Conservation (phyloP, 208 protist species). For the Angomonas deanei region DNA sequence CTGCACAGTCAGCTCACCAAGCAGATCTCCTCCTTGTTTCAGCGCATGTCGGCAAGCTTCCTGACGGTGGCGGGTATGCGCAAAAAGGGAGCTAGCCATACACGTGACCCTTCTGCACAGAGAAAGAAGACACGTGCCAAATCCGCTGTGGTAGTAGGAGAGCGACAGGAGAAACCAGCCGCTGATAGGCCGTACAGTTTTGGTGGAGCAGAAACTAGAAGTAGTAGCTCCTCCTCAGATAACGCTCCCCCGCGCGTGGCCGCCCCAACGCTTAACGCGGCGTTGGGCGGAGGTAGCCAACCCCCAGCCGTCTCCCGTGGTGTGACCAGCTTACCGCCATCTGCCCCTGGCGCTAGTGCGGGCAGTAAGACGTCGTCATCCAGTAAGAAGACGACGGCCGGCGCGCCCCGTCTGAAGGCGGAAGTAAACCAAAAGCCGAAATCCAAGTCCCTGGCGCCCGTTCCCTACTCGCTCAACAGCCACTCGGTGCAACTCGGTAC, state of each 20-base stretch:
- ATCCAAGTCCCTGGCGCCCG: conserved; percentile 4
- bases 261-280: too few species aligned
- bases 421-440: not conserved
- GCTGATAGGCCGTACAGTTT: not conserved
- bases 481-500: conserved; percentile 5
- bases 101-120: not conserved
- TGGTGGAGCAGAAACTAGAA: not conserved
- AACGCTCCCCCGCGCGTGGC: too few species aligned
- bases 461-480: conserved; percentile 7
- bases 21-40: conserved; percentile 38
- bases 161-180: not conserved
- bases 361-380: not conserved
- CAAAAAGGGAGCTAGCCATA: not conserved
- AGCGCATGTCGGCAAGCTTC: conserved; percentile 56
- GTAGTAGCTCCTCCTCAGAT: too few species aligned
- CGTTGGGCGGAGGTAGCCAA: not conserved
- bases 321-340: not conserved
- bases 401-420: not conserved
- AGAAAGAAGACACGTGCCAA: not conserved
- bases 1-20: conserved; percentile 32
- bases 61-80: conserved; percentile 25
- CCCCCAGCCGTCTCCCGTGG: not conserved
- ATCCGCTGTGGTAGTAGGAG: not conserved
- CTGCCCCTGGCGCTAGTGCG: not conserved
- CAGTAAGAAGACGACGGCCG: not conserved